Evolutionary conservation across 805 yeast species (phyloP), one percentile per base, ranked within the genome.

Genomic region (Cyberlindnera xylosilytica): DNA sequence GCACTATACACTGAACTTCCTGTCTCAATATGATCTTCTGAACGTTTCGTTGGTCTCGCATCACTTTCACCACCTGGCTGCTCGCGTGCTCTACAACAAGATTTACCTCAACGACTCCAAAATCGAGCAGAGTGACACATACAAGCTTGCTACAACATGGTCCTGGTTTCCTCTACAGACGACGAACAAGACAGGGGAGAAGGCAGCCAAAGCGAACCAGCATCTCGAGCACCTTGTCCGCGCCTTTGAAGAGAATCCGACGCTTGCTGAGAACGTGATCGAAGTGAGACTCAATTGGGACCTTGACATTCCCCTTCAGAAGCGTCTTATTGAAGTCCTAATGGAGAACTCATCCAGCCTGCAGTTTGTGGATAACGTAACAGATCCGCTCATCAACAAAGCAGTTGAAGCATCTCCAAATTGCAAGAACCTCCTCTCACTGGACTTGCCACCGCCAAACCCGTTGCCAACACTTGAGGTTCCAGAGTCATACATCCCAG

Each of bases 231-330:
- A 46, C 28, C 48, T 69, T 15, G 52, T 67, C 3, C 29, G 53
- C 11, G 50, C 68, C 0, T 41, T 68, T 5, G 34, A 47, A 10
- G 46, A 52, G 20, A 62, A 61, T 38, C 23, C 30, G 2, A 9
- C 20, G 8, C 44, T 47, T 1, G 55, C 59, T 11, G 52, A 58
- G 15, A 47, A 60, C 19, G 60, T 69, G 4, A 58, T 57, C 23
- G 68, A 71, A 62, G 60, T 69, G 3, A 50, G 74, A 40, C 57
- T 69, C 30, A 69, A 69, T 46, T 69, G 74, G 74, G 74, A 69
- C 52, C 49, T 69, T 22, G 63, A 64, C 39, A 41, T 63, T 1
- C 33, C 31, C 1, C 40, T 59, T 12, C 73, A 69, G 46, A 55
- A 43, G 34, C 39, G 43, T 15, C 56, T 69, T n/a, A 40, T 69